phyloP scores from a whole-genome alignment of 2,329 filamentous ascomycete species.

The Chaetomiaceae sp. region DNA sequence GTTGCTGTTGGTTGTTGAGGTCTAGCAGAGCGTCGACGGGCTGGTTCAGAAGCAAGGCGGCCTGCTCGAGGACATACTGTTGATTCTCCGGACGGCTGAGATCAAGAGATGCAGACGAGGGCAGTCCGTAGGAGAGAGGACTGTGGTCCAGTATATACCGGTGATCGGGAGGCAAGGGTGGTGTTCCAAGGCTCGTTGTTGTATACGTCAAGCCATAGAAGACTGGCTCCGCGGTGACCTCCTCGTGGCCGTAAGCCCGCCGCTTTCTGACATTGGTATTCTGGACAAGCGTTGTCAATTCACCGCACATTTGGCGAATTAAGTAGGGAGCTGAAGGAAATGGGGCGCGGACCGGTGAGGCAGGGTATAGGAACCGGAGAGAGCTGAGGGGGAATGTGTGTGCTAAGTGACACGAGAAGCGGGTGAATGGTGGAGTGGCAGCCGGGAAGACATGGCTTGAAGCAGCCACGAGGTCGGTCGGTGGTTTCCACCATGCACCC shows the following conservation, averaged over 20 bases:
- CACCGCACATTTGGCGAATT: slow-evolving; percentile 34
- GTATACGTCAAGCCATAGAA: slow-evolving; percentile 31
- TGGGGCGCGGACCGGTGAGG: slow-evolving; percentile 27
- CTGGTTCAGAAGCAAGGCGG: slow-evolving; percentile 33
- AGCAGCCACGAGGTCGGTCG: slow-evolving; percentile 19
- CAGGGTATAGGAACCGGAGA: slow-evolving; percentile 22
- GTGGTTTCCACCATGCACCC: slow-evolving; percentile 45
- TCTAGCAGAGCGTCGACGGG: slow-evolving; percentile 30
- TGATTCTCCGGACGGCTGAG: slow-evolving; percentile 20
- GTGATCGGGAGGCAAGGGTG: slow-evolving; percentile 27
- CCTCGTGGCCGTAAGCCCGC: slow-evolving; percentile 39
- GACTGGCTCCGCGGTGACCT: slow-evolving; percentile 35
- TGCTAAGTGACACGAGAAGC: slow-evolving; percentile 23
- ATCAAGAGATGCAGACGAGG: slow-evolving; percentile 6
- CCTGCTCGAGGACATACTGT: slow-evolving; percentile 33
- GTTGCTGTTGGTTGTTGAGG: slow-evolving; percentile 20
- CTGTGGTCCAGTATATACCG: slow-evolving; percentile 27
- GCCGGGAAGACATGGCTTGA: slow-evolving; percentile 16
- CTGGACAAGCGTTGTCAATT: slow-evolving; percentile 40
- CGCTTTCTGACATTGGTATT: slow-evolving; percentile 40
- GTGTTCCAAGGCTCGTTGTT: slow-evolving; percentile 25
- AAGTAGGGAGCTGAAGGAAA: slow-evolving; percentile 25
- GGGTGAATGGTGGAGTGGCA: slow-evolving; percentile 13
- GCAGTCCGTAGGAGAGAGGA: slow-evolving; percentile 19
- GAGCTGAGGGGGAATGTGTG: slow-evolving; percentile 22